A percentile compares a stretch with the other conserved stretches of the same genome.
Evolutionary conservation across 2,329 filamentous ascomycete genomes (phyloP).

Genomic region (Apiospora rasikravindrae): DNA sequence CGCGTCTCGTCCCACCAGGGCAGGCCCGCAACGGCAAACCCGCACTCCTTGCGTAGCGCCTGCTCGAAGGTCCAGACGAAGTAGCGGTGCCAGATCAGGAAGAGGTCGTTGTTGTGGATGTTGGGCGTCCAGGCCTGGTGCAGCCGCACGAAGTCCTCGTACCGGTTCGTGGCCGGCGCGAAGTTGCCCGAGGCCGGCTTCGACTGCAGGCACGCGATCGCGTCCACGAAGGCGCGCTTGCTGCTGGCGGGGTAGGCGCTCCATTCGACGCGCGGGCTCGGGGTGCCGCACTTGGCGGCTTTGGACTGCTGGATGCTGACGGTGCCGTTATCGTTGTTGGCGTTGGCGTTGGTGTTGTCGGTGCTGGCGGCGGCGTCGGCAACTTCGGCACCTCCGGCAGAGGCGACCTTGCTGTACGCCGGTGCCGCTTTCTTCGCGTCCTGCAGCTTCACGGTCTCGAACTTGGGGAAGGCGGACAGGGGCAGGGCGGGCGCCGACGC

Average conservation of each 20-base stretch:
- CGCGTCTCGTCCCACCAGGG: slow-evolving; percentile 43
- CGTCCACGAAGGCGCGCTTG: slow-evolving; percentile 37
- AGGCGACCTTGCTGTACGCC: not conserved
- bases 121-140: slow-evolving; percentile 39
- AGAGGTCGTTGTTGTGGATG: slow-evolving; percentile 40
- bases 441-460: not conserved
- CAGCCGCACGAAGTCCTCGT: slow-evolving; percentile 40
- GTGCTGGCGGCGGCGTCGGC: not conserved
- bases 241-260: slow-evolving; percentile 34
- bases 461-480: not conserved
- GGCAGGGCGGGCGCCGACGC: not conserved
- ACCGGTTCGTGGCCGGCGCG: slow-evolving; percentile 35
- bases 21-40: slow-evolving; percentile 35
- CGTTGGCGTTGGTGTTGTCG: not conserved
- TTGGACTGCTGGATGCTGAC: not conserved
- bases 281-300: slow-evolving; percentile 26
- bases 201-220: slow-evolving; percentile 37
- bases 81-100: slow-evolving; percentile 42
- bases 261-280: slow-evolving; percentile 38
- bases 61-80: slow-evolving; percentile 38
- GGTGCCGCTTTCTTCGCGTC: not conserved
- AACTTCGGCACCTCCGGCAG: not conserved
- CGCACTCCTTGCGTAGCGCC: slow-evolving; percentile 39
- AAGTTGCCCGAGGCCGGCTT: slow-evolving; percentile 35
- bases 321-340: too few species aligned